Evolutionary conservation across 306 rosid species (phyloP).

Genomic region (Arachis hypogaea): DNA sequence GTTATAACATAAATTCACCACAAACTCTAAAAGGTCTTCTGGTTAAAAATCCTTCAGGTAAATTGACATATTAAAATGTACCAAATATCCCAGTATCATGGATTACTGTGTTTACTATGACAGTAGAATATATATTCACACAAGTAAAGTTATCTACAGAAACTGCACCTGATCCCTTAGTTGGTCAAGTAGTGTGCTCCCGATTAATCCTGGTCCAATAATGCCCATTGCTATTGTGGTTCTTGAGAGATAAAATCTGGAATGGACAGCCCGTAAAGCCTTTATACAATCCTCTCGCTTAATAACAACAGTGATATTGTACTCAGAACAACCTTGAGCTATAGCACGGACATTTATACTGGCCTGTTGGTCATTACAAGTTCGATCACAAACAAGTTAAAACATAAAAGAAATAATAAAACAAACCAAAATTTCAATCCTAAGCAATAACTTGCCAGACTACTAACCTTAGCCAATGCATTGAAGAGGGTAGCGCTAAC

Average conservation of each 20-base stretch:
- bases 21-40: conserved; percentile 22
- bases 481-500: conserved; percentile 96
- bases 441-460: conserved; percentile 11
- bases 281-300: conserved; percentile 94
- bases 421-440: conserved; percentile 18
- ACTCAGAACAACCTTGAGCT: conserved; percentile 98
- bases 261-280: conserved; percentile 95
- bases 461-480: conserved; percentile 91
- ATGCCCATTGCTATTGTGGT: conserved; percentile 97
- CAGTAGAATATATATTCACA: conserved; percentile 17
- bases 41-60: background rate
- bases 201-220: conserved; percentile 96
- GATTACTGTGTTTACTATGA: conserved; percentile 27
- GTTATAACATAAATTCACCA: conserved; percentile 11
- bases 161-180: conserved; percentile 90
- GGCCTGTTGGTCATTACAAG: conserved; percentile 66
- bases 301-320: conserved; percentile 87
- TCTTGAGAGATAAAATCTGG: conserved; percentile 91
- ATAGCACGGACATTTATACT: conserved; percentile 95
- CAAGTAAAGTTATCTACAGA: conserved; percentile 19
- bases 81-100: conserved; percentile 5
- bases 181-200: conserved; percentile 92
- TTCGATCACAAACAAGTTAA: conserved; percentile 25
- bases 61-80: conserved; percentile 16
- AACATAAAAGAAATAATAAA: conserved; percentile 18